Percentiles rank a stretch among this genome's conserved stretches.
Evolutionary conservation across 2,329 filamentous ascomycete species (phyloP).

Genomic region (Diatrype stigma): DNA sequence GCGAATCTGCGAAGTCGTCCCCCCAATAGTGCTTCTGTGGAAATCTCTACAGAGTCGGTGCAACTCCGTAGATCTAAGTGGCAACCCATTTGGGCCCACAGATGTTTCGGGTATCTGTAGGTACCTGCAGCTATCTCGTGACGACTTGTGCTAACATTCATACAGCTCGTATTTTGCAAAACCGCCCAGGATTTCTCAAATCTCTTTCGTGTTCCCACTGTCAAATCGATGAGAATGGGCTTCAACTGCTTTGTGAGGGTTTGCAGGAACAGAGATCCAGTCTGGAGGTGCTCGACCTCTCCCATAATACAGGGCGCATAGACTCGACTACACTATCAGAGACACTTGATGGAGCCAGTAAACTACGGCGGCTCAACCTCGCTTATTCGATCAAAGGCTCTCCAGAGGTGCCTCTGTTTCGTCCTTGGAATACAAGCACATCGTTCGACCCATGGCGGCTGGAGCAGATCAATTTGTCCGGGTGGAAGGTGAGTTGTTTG

Average conservation of each 20-base stretch:
- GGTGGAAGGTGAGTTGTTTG: conserved; percentile 42
- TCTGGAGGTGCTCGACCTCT: conserved; percentile 47
- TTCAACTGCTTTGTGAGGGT: conserved; percentile 44
- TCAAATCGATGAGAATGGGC: conserved; percentile 44
- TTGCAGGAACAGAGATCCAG: conserved; percentile 41
- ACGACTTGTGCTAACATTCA: conserved; percentile 3
- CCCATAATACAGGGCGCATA: conserved; percentile 48
- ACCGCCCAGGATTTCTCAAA: conserved; percentile 35
- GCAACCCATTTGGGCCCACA: conserved; percentile 41
- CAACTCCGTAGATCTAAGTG: conserved; percentile 47
- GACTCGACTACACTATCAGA: conserved; percentile 42
- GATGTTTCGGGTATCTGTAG: conserved; percentile 49
- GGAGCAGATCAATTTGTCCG: conserved; percentile 51
- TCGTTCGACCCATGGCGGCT: conserved; percentile 36
- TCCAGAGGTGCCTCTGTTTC: conserved; percentile 41
- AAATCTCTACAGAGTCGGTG: conserved; percentile 44
- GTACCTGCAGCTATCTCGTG: conserved; percentile 2
- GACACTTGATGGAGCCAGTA: conserved; percentile 38
- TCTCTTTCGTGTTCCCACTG: conserved; percentile 49
- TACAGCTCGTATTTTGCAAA: conserved; percentile 24
- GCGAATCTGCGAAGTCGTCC: conserved; percentile 35
- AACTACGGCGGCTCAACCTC: conserved; percentile 46
- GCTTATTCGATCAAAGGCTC: conserved; percentile 46
- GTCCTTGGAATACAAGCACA: conserved; percentile 37
- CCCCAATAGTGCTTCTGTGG: conserved; percentile 46